Conservation (phyloP, 768 basidiomycete species). For the Suillus fuscotomentosus region DNA sequence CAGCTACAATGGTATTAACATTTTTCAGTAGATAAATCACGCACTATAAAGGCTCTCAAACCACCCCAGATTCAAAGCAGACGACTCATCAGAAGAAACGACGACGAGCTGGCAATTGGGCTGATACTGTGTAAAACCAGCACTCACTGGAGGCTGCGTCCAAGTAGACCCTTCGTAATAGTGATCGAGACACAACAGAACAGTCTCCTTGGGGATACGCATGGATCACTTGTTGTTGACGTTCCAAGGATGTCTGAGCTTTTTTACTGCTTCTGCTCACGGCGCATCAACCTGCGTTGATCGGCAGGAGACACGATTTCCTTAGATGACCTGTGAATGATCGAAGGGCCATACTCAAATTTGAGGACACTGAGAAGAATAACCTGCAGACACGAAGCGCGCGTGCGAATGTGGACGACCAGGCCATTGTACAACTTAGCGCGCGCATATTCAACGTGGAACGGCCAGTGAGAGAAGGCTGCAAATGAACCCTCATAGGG, state of each 20-base stretch:
- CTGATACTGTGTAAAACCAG: not conserved
- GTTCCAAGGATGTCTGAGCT: not conserved
- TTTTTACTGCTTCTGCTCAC: not conserved
- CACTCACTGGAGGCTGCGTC: not conserved
- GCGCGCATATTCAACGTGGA: too few relatives aligned
- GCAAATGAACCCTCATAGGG: too few relatives aligned
- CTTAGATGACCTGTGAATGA: not conserved
- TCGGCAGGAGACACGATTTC: not conserved
- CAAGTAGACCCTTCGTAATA: too few relatives aligned
- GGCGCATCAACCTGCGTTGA: not conserved
- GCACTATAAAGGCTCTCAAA: not conserved
- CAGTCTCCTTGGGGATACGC: not conserved
- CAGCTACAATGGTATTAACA: slow-evolving; percentile 27
- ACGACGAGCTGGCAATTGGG: not conserved
- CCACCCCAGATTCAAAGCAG: not conserved
- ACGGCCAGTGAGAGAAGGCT: too few relatives aligned
- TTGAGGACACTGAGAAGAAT: not conserved
- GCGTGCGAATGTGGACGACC: too few relatives aligned
- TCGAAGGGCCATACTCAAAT: not conserved
- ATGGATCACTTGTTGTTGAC: not conserved
- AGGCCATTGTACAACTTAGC: too few relatives aligned
- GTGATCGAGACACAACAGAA: not conserved
- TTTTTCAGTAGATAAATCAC: slow-evolving; percentile 17
- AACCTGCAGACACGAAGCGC: too few relatives aligned
- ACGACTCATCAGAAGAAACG: not conserved